These are phyloP conservation scores for Saccharum spontaneum DNA, from an alignment of 176 grass and related monocot genomes.

Conservation along the genomic window DNA sequence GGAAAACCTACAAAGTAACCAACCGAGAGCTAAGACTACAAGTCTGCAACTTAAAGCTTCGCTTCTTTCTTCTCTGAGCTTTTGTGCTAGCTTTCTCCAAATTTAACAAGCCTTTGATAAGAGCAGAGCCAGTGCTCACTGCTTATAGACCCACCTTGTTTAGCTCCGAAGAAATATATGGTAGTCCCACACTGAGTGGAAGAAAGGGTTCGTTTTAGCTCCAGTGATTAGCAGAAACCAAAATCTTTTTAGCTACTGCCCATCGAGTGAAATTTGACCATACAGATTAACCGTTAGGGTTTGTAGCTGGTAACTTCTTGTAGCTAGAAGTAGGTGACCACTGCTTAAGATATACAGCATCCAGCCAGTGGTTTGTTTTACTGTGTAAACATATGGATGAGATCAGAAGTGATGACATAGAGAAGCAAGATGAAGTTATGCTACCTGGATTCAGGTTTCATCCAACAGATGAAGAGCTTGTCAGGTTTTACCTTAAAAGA, in stretches of 20 bases:
- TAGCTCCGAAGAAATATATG: constrained; percentile 38
- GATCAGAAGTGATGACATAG: constrained; percentile 66
- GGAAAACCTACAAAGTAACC: constrained; percentile 41
- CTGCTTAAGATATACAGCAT: constrained; percentile 22
- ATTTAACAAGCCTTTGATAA: not conserved
- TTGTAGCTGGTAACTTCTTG: constrained; percentile 25
- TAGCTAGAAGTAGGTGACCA: constrained; percentile 33
- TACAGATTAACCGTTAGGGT: constrained; percentile 32
- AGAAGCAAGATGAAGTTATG: constrained; percentile 88
- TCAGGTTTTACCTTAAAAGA: constrained; percentile 93
- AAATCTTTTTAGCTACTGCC: constrained; percentile 29
- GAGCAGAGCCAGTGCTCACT: constrained; percentile 22
- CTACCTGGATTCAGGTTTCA: constrained; percentile 98
- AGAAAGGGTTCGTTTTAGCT: constrained; percentile 8
- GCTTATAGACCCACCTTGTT: constrained; percentile 39
- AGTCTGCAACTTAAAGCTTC: constrained; percentile 5
- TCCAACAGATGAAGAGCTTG: constrained; percentile 96
- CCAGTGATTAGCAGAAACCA: constrained; percentile 20
- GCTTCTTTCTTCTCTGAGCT: constrained; percentile 25
- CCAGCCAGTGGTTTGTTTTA: constrained; percentile 4
- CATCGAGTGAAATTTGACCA: constrained; percentile 15
- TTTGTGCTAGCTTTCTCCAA: constrained; percentile 26
- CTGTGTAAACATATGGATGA: constrained; percentile 61
- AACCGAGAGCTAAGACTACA: constrained; percentile 15
- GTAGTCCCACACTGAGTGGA: constrained; percentile 1